Evolutionary conservation across 1,284 basidiomycete species (phyloP).

Genomic region (Fomitopsis schrenkii): DNA sequence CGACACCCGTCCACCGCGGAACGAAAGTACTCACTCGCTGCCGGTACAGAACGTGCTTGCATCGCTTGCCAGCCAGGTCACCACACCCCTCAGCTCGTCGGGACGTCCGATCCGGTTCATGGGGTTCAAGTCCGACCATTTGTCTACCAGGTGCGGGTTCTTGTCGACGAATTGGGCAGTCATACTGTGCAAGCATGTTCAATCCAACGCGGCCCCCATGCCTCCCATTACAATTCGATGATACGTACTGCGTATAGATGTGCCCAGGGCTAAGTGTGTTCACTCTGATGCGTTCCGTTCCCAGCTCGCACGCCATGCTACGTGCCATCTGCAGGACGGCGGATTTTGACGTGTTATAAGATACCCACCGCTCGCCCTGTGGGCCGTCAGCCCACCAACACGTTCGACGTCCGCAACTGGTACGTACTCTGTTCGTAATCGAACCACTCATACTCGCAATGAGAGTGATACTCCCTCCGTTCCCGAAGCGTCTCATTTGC

Average conservation of each 20-base stretch:
- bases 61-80: conserved; percentile 75
- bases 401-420: not conserved
- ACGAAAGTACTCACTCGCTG: conserved; percentile 55
- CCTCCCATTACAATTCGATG: not conserved
- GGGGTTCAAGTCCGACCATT: conserved; percentile 75
- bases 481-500: conserved; percentile 69
- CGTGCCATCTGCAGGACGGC: conserved; percentile 83
- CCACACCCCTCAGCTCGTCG: conserved; percentile 74
- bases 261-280: conserved; percentile 76
- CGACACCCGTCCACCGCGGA: not conserved
- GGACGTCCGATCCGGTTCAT: conserved; percentile 72
- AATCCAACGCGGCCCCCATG: not conserved
- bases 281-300: conserved; percentile 64
- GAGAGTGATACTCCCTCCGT: conserved; percentile 76
- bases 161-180: conserved; percentile 73
- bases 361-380: conserved; percentile 69
- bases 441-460: conserved; percentile 87
- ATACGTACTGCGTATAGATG: conserved; percentile 65
- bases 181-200: conserved; percentile 48
- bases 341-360: conserved; percentile 80
- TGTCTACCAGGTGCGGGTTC: conserved; percentile 63
- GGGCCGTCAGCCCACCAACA: not conserved
- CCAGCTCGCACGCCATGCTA: conserved; percentile 83
- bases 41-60: conserved; percentile 76
- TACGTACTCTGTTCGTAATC: conserved; percentile 71